Percentiles rank a stretch among this genome's conserved stretches.
Conservation (phyloP, 371 early-diverging fungal genomes). For the Mucor irregularis region DNA sequence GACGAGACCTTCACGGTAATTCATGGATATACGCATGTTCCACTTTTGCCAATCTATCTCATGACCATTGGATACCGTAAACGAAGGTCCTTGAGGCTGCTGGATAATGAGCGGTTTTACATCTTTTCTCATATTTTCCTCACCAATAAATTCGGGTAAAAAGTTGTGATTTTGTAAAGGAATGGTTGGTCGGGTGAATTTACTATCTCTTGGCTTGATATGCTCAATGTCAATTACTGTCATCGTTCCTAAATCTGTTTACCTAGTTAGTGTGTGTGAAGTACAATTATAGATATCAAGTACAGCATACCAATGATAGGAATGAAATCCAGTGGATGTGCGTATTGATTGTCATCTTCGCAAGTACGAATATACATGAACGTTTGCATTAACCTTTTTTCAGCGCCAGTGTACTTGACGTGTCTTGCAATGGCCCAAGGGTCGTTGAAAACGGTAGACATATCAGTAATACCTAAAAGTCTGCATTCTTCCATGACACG, state of each 20-base stretch:
- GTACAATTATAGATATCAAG: background rate
- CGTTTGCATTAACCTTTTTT: slow-evolving; percentile 48
- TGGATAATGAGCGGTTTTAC: slow-evolving; percentile 55
- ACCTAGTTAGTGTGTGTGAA: background rate
- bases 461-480: slow-evolving; percentile 49
- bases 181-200: slow-evolving; percentile 51
- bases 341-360: slow-evolving; percentile 56
- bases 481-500: slow-evolving; percentile 42
- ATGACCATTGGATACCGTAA: slow-evolving; percentile 48
- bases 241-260: slow-evolving; percentile 47
- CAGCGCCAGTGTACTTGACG: slow-evolving; percentile 38
- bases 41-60: slow-evolving; percentile 62
- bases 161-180: slow-evolving; percentile 50
- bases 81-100: slow-evolving; percentile 57
- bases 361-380: slow-evolving; percentile 55
- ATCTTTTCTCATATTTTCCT: slow-evolving; percentile 47
- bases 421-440: slow-evolving; percentile 59
- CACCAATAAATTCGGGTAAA: slow-evolving; percentile 54
- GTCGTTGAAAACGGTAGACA: slow-evolving; percentile 46
- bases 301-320: slow-evolving; percentile 47
- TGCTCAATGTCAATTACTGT: slow-evolving; percentile 48
- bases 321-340: slow-evolving; percentile 55
- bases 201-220: slow-evolving; percentile 46
- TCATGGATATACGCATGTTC: slow-evolving; percentile 58
- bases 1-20: slow-evolving; percentile 58